Percentiles rank a stretch among this genome's conserved stretches.
Evolutionary conservation across 2,329 filamentous ascomycete species (phyloP).

Genomic region (Juglanconis sp.): DNA sequence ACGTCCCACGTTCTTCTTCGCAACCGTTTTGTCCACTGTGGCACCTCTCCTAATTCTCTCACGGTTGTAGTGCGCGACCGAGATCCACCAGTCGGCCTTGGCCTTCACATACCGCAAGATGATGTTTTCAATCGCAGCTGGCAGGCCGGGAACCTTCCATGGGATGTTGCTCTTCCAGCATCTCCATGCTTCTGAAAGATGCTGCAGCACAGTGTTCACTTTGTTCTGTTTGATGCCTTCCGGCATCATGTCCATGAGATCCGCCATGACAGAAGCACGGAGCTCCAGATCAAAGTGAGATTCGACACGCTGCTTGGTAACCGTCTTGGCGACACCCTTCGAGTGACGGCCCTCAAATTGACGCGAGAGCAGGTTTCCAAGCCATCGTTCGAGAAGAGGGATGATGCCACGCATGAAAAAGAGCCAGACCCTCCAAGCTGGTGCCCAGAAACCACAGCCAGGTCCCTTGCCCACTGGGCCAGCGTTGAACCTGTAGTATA

Average conservation of each 20-base stretch:
- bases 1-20: conserved; percentile 97
- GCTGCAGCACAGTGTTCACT: conserved; percentile 95
- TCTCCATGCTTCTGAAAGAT: conserved; percentile 96
- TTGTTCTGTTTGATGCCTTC: conserved; percentile 99
- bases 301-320: conserved; percentile 98
- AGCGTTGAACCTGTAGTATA: conserved; percentile 98
- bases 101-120: conserved; percentile 98
- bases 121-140: conserved; percentile 97
- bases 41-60: conserved; percentile 95
- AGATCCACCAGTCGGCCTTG: conserved; percentile 99
- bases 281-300: conserved; percentile 98
- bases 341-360: conserved; percentile 98
- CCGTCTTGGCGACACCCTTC: conserved; percentile 98
- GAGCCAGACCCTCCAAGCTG: conserved; percentile 97
- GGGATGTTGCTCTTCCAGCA: conserved; percentile 99
- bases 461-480: conserved; percentile 96
- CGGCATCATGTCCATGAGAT: conserved; percentile 99
- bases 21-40: conserved; percentile 97
- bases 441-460: conserved; percentile 98
- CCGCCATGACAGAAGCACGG: conserved; percentile 96
- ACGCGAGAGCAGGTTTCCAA: conserved; percentile 91
- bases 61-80: conserved; percentile 96
- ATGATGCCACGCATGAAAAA: conserved; percentile 99
- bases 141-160: conserved; percentile 96
- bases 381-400: conserved; percentile 91